Evolutionary conservation across 352 stramenopile genomes (phyloP).

Genomic region (Phytopythium litorale): DNA sequence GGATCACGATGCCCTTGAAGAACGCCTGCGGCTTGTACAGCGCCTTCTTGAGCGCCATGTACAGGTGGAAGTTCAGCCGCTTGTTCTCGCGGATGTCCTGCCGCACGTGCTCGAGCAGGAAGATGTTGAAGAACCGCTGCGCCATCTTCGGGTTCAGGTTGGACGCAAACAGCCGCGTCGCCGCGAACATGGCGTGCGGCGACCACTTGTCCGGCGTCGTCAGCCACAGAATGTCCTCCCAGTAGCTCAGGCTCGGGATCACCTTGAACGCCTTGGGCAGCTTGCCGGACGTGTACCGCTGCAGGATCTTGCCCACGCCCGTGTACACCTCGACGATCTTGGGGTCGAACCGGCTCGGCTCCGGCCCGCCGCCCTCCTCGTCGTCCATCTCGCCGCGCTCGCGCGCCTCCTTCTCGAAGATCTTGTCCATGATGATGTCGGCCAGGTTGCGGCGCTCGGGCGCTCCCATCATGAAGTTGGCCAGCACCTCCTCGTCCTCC

Average conservation of each 20-base stretch:
- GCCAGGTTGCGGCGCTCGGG: conserved; percentile 92
- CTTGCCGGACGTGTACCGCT: conserved; percentile 97
- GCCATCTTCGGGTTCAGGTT: conserved; percentile 99
- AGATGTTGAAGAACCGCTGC: conserved; percentile 98
- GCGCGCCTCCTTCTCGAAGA: conserved; percentile 93
- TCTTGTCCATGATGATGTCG: conserved; percentile 99
- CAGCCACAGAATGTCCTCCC: conserved; percentile 98
- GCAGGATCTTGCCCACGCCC: conserved; percentile 96
- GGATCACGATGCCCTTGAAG: conserved; percentile 99
- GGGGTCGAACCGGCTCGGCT: conserved; percentile 72
- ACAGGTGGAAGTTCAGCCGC: conserved; percentile 99
- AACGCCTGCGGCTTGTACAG: conserved; percentile 99
- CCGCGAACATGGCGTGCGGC: conserved; percentile 96
- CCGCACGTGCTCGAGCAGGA: conserved; percentile 95
- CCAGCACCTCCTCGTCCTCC: conserved; percentile 82
- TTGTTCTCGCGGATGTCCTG: conserved; percentile 98
- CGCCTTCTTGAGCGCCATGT: conserved; percentile 98
- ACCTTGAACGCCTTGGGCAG: conserved; percentile 99
- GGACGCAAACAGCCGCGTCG: conserved; percentile 97
- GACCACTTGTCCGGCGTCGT: conserved; percentile 98
- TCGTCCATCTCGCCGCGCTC: conserved; percentile 81
- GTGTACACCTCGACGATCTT: conserved; percentile 99
- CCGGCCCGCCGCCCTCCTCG: conserved; percentile 39
- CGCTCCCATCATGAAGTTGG: conserved; percentile 84
- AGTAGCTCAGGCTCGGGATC: conserved; percentile 98